phyloP scores from a whole-genome alignment of 768 basidiomycete species.

The Russula sp. region DNA sequence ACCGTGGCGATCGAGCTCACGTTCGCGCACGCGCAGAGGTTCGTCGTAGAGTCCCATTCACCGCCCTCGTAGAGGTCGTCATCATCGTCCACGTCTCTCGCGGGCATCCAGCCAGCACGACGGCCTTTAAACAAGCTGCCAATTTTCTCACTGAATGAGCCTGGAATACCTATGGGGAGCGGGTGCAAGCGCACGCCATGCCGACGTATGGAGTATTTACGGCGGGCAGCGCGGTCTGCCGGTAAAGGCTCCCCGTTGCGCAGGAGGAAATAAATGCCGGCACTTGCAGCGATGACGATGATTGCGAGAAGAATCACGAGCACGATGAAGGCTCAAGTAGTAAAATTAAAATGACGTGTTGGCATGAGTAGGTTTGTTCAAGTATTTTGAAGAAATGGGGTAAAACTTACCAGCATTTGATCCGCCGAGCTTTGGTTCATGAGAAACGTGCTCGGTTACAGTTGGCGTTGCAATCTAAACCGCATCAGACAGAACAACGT shows the following conservation, averaged over 20 bases:
- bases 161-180: slow-evolving; percentile 29
- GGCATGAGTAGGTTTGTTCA: background rate
- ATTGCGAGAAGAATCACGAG: slow-evolving; percentile 54
- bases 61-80: slow-evolving; percentile 10
- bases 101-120: slow-evolving; percentile 28
- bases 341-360: background rate
- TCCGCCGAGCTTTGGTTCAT: slow-evolving; percentile 25
- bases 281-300: slow-evolving; percentile 52
- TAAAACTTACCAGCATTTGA: slow-evolving; percentile 25
- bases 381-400: background rate
- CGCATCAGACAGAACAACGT: background rate
- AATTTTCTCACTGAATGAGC: slow-evolving; percentile 27
- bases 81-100: slow-evolving; percentile 8
- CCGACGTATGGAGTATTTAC: slow-evolving; percentile 24
- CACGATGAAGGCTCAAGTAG: slow-evolving; percentile 47
- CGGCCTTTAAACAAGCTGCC: slow-evolving; percentile 28
- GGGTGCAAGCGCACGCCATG: slow-evolving; percentile 20
- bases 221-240: slow-evolving; percentile 40
- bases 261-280: slow-evolving; percentile 56
- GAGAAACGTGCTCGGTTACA: background rate
- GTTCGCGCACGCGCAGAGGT: slow-evolving; percentile 7
- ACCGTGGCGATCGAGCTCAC: background rate
- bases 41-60: slow-evolving; percentile 28
- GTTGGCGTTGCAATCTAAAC: background rate
- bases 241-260: slow-evolving; percentile 47